Percentiles rank a stretch among this genome's conserved stretches.
phyloP scores from a whole-genome alignment of 805 yeast genomes.

The Candida namnaoensis region DNA sequence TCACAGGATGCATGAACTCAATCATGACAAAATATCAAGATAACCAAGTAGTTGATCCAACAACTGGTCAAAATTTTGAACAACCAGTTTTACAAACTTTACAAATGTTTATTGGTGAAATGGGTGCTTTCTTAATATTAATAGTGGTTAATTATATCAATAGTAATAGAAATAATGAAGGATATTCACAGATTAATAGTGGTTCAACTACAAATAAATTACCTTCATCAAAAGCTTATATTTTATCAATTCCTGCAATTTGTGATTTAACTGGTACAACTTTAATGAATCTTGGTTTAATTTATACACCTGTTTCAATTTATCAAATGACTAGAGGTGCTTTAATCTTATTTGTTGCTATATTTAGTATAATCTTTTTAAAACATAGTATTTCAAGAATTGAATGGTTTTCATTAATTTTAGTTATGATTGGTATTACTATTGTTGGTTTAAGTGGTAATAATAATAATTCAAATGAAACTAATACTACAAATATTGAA shows the following conservation, averaged over 20 bases:
- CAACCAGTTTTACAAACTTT: slow-evolving; percentile 75
- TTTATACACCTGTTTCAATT: slow-evolving; percentile 69
- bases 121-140: slow-evolving; percentile 36
- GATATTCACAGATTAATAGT: background rate
- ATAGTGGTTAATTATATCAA: slow-evolving; percentile 14
- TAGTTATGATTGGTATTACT: slow-evolving; percentile 62
- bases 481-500: background rate
- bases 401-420: slow-evolving; percentile 61
- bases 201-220: background rate
- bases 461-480: slow-evolving; percentile 2
- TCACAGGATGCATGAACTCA: slow-evolving; percentile 68
- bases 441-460: slow-evolving; percentile 70
- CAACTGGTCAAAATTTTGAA: slow-evolving; percentile 44
- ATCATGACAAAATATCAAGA: slow-evolving; percentile 71
- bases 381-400: slow-evolving; percentile 42
- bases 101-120: slow-evolving; percentile 77
- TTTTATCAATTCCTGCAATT: slow-evolving; percentile 52
- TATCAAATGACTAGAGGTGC: slow-evolving; percentile 87
- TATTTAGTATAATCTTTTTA: slow-evolving; percentile 57
- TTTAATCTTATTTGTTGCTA: slow-evolving; percentile 66
- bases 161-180: background rate
- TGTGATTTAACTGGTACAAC: slow-evolving; percentile 74
- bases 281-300: slow-evolving; percentile 63
- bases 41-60: slow-evolving; percentile 51
- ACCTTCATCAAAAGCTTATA: slow-evolving; percentile 18